Percentiles rank a stretch among this genome's conserved stretches.
Evolutionary conservation across 2,329 filamentous ascomycete genomes (phyloP).

Genomic region (Arachnopeziza araneosa): DNA sequence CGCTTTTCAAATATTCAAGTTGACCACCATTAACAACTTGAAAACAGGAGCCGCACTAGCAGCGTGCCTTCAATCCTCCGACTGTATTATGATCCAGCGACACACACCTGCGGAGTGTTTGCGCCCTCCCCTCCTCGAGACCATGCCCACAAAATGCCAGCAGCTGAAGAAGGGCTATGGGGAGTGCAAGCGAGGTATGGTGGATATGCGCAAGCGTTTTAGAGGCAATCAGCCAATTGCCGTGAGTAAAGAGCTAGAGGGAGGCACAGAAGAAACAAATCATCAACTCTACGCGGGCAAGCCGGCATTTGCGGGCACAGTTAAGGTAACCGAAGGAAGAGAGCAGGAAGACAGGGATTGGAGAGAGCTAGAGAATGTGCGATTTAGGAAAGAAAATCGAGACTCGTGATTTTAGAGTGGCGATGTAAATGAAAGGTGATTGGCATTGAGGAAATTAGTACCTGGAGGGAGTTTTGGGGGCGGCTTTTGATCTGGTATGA

Average conservation of each 20-base stretch:
- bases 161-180: constrained; percentile 90
- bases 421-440: not conserved
- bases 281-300: constrained; percentile 77
- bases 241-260: constrained; percentile 55
- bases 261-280: constrained; percentile 39
- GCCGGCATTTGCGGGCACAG: constrained; percentile 59
- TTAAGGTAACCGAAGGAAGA: constrained; percentile 62
- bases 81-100: constrained; percentile 91
- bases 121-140: constrained; percentile 71
- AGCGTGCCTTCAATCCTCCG: constrained; percentile 89
- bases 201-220: constrained; percentile 99
- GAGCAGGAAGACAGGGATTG: constrained; percentile 57
- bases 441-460: not conserved
- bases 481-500: too few species aligned
- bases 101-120: constrained; percentile 85
- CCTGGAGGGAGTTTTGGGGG: not conserved
- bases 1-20: constrained; percentile 3
- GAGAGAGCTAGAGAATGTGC: constrained; percentile 61
- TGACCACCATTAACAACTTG: not conserved
- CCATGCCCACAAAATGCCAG: constrained; percentile 81
- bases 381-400: constrained; percentile 37
- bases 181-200: constrained; percentile 92
- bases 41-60: constrained; percentile 78
- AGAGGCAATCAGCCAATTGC: constrained; percentile 85
- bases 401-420: not conserved